Conservation (phyloP, 2,329 filamentous ascomycete species). For the Penicillium concentricum region DNA sequence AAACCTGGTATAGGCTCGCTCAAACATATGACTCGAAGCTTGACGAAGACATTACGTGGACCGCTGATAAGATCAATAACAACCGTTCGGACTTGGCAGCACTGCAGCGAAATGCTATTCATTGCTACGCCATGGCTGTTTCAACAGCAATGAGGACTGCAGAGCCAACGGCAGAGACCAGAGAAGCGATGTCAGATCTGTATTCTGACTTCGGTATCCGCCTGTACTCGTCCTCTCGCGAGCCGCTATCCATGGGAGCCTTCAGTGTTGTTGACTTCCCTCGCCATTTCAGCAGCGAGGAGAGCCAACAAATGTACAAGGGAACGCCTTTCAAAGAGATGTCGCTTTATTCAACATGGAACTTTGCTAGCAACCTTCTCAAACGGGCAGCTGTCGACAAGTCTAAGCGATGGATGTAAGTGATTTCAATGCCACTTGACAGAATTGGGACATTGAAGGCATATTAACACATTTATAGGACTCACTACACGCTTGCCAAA, state of each 20-base stretch:
- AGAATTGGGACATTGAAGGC: background rate
- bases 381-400: conserved; percentile 58
- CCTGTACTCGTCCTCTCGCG: conserved; percentile 66
- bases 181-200: conserved; percentile 61
- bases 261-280: conserved; percentile 63
- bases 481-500: conserved; percentile 69
- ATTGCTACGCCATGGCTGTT: conserved; percentile 73
- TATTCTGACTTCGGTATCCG: conserved; percentile 68
- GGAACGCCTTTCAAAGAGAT: conserved; percentile 58
- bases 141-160: conserved; percentile 59
- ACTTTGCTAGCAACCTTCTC: conserved; percentile 62
- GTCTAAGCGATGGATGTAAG: conserved; percentile 63
- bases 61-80: conserved; percentile 87
- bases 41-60: conserved; percentile 85
- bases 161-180: conserved; percentile 54
- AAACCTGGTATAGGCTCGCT: conserved; percentile 84
- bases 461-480: conserved; percentile 41
- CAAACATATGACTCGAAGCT: conserved; percentile 86
- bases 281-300: conserved; percentile 59
- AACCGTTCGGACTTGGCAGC: conserved; percentile 71
- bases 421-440: conserved; percentile 14
- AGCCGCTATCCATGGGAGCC: conserved; percentile 66
- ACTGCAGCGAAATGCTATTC: conserved; percentile 76
- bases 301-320: conserved; percentile 57
- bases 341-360: conserved; percentile 62